Base-by-base conservation (phyloP, 495 filamentous ascomycete genomes). In the Cetradonia linearis region DNA sequence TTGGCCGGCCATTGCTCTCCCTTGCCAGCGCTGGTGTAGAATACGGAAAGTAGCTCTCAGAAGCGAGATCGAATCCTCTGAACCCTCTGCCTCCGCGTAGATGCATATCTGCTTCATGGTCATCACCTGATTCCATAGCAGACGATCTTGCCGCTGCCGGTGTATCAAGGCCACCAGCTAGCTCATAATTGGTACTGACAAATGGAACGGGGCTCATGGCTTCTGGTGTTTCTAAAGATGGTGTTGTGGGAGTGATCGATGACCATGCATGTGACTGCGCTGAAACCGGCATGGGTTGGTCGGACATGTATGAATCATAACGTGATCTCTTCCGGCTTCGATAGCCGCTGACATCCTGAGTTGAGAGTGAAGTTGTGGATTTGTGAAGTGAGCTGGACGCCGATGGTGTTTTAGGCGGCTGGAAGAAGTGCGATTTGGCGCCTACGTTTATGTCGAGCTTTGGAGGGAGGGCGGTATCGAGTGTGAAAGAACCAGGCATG, bases 111-210 rank as follows among this genome's bases (percentile, higher is more conserved):
- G 55, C 38, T 54, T 40, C 48, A 13, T 30, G 5, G 14, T 18
- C 37, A 37, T 59, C 58, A 27, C 74, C 74, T 63, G 70, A 79
- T 53, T 73, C 76, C 63, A 72, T 77, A 62, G 69, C 77, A 55
- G 74, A 76, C 65, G 67, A 72, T 63, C 70, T 66, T 4, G 70
- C 72, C 56, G 72, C 77, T 70, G 71, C 79, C 57, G 78, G 82
- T 9, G 80, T 83, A 36, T 87, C 82, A 53, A 84, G 77, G 16
- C 85, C 84, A 34, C 83, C 83, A 16, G 82, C 82, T 28, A 89
- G 75, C 30, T 66, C 69, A 66, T 85, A 84, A 66, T 75, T 73
- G 37, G 78, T 75, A 63, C 79, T 79, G 28, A 81, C 76, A 18
- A 84, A 71, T 5, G 79, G 75, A 4, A 73, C 66, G 2, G 79